These are phyloP conservation scores for Brettanomyces sp. DNA, from an alignment of 805 yeast genomes.

Conservation along the genomic window DNA sequence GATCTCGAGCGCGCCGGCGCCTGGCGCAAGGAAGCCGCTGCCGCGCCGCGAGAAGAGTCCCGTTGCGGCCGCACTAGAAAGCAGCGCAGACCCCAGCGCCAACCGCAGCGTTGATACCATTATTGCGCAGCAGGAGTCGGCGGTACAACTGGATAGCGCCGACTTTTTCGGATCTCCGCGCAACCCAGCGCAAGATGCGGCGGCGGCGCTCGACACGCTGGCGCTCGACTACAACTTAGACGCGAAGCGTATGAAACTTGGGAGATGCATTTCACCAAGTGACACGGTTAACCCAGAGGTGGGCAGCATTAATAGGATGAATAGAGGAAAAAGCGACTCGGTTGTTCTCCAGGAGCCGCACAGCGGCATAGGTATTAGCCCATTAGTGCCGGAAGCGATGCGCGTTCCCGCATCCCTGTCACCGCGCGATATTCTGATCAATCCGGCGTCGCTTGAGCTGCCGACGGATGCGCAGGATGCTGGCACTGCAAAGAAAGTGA, in stretches of 20 bases:
- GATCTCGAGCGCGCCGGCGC: background rate
- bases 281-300: background rate
- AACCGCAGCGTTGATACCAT: too few relatives aligned
- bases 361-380: background rate
- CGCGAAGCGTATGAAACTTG: slow-evolving; percentile 19
- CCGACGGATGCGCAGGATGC: background rate
- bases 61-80: too few relatives aligned
- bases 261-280: background rate
- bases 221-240: slow-evolving; percentile 24
- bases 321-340: background rate
- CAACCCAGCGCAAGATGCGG: too few relatives aligned
- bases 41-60: background rate
- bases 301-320: too few relatives aligned
- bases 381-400: background rate
- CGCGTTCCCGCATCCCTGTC: slow-evolving; percentile 8
- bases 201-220: slow-evolving; percentile 18
- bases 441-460: slow-evolving; percentile 4
- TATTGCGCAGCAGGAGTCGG: too few relatives aligned
- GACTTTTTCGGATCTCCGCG: too few relatives aligned
- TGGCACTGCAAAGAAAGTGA: background rate
- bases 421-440: slow-evolving; percentile 18
- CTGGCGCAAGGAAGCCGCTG: background rate
- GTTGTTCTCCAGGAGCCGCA: background rate
- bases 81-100: too few relatives aligned
- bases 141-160: too few relatives aligned